Evolutionary conservation across 2,329 filamentous ascomycete species (phyloP), one percentile per base, ranked within the genome.

Genomic region (Verticillium klebahnii): DNA sequence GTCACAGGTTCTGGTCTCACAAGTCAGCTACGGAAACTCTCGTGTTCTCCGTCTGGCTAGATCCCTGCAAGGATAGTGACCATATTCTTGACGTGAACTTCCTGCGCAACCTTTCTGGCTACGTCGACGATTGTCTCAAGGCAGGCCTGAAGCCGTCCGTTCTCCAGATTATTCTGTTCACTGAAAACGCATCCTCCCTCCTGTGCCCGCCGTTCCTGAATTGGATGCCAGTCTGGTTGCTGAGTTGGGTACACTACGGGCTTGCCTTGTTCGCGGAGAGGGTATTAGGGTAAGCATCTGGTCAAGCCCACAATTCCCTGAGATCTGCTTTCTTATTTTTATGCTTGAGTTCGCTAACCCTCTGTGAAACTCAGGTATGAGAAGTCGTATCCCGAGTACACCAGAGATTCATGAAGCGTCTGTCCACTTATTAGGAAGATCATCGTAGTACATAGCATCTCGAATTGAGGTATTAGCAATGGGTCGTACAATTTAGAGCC

Each of bases 1-100:
- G 65, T 9, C 66, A 67, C 56, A 55, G 59, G 14, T 67, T 67
- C 59, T 67, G 66, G 65, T 62, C 61, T 17, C 62, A 66, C 34
- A n/a, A 37, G 15, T 63, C 62, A 7, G 29, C 56, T 31, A 62
- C 52, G 5, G 66, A 67, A 50, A 52, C 52, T 29, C 60, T 67
- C 45, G 52, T 67, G 39, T 67, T 67, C 62, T 50, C 31, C 23
- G 61, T 54, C 39, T 66, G 66, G 65, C 58, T 58, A 7, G 61
- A 66, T 31, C 65, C 65, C 15, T 54, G 66, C 57, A 45, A 45
- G 17, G 39, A 45, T 45, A 45, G 17, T 45, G 39, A 45, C 39
- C 54, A 64, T 39, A 63, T 60, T 15, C 60, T 68, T 29, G 65
- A 68, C 55, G 39, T 40, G 52, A 64, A 61, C 52, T 63, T 64